A percentile compares a stretch with the other conserved stretches of the same genome.
Conservation (phyloP, 768 basidiomycete species). For the Hericium erinaceus region DNA sequence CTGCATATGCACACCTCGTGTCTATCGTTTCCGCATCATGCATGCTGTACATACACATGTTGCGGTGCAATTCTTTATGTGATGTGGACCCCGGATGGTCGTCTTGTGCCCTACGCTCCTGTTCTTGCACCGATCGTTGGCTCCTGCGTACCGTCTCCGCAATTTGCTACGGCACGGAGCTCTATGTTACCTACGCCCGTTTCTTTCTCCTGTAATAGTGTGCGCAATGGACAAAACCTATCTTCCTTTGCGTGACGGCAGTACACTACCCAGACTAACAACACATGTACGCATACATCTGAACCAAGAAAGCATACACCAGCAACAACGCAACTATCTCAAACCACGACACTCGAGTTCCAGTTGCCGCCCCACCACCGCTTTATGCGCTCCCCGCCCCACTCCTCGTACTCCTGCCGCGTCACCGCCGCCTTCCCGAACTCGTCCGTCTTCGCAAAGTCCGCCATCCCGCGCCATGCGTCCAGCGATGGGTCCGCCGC, state of each 20-base stretch:
- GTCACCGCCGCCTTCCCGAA: slow-evolving; percentile 54
- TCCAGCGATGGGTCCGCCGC: slow-evolving; percentile 65
- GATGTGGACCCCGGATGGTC: no score
- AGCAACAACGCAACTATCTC: not conserved
- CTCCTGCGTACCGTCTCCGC: not conserved
- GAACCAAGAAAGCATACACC: not conserved
- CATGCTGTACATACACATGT: not conserved
- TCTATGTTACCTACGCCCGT: slow-evolving; percentile 1
- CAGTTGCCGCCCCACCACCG: slow-evolving; percentile 93
- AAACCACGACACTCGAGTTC: slow-evolving; percentile 32
- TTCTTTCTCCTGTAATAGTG: slow-evolving; percentile 20
- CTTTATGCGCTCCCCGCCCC: slow-evolving; percentile 79
- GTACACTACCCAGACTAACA: not conserved
- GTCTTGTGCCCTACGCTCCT: not conserved
- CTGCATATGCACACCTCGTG: not conserved
- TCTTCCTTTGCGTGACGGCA: not conserved
- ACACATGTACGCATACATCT: not conserved
- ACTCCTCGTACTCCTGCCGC: slow-evolving; percentile 80
- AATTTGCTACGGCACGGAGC: not conserved
- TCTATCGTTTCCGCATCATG: not conserved
- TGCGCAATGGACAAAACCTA: slow-evolving; percentile 21
- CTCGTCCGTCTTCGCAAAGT: slow-evolving; percentile 48
- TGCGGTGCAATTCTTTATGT: not conserved
- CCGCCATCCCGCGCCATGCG: slow-evolving; percentile 92
- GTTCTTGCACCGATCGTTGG: not conserved